Percentiles rank a stretch among this genome's conserved stretches.
Evolutionary conservation across 2,329 filamentous ascomycete genomes (phyloP).

Genomic region (Exophiala oligosperma): DNA sequence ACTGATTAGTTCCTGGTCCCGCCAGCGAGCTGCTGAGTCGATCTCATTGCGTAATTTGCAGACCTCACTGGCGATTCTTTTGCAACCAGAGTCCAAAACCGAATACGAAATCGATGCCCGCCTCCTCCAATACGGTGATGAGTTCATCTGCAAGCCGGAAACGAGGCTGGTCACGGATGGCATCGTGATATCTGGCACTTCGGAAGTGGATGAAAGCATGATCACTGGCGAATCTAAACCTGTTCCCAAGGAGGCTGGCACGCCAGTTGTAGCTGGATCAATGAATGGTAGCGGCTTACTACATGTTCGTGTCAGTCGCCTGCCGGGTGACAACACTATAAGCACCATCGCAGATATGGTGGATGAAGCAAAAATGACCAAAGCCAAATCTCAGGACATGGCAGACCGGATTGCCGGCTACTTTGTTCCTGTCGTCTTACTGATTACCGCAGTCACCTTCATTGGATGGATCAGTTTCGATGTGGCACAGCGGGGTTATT

Average conservation of each 20-base stretch:
- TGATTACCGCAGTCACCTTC: slow-evolving; percentile 61
- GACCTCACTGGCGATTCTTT: slow-evolving; percentile 54
- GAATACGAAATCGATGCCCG: slow-evolving; percentile 61
- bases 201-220: slow-evolving; percentile 75
- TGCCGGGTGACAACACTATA: slow-evolving; percentile 72
- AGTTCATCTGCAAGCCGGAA: slow-evolving; percentile 64
- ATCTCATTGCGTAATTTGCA: slow-evolving; percentile 60
- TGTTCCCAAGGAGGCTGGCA: slow-evolving; percentile 57
- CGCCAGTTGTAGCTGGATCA: slow-evolving; percentile 63
- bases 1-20: slow-evolving; percentile 49
- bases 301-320: slow-evolving; percentile 54
- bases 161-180: slow-evolving; percentile 68
- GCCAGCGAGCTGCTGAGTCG: slow-evolving; percentile 50
- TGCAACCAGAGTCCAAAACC: slow-evolving; percentile 38
- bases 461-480: slow-evolving; percentile 66
- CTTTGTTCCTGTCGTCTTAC: slow-evolving; percentile 67
- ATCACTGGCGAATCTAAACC: slow-evolving; percentile 69
- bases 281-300: slow-evolving; percentile 57
- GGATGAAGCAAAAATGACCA: slow-evolving; percentile 67
- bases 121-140: slow-evolving; percentile 71
- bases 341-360: slow-evolving; percentile 68
- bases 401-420: slow-evolving; percentile 67
- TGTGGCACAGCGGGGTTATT: slow-evolving; percentile 17
- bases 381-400: slow-evolving; percentile 66
- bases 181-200: slow-evolving; percentile 59